Evolutionary conservation across 2,329 filamentous ascomycete species (phyloP).

Genomic region (Epicoccum sorghinum): DNA sequence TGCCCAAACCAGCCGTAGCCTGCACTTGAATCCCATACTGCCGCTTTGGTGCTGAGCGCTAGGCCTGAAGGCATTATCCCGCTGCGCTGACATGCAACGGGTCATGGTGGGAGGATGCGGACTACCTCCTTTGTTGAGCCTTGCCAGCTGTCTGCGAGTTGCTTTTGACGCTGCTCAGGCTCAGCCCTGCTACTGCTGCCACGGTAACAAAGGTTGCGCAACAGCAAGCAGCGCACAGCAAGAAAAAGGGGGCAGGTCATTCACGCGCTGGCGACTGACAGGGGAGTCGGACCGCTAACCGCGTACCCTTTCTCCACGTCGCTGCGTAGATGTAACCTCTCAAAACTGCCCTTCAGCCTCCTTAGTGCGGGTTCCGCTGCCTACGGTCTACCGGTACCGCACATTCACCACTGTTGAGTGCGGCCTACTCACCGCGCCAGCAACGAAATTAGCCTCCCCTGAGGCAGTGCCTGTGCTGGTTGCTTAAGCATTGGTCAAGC

Average conservation of each 20-base stretch:
- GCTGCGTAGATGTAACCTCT: conserved; percentile 27
- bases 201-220: conserved; percentile 1
- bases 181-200: conserved; percentile 4
- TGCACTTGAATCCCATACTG: conserved; percentile 31
- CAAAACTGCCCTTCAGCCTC: conserved; percentile 16
- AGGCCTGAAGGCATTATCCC: conserved; percentile 7
- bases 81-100: conserved; percentile 16
- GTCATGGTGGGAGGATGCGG: conserved; percentile 21
- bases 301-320: conserved; percentile 26
- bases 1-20: conserved; percentile 20
- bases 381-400: conserved; percentile 9
- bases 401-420: conserved; percentile 20
- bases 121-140: conserved; percentile 1
- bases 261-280: conserved; percentile 24
- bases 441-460: conserved; percentile 42
- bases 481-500: conserved; percentile 45
- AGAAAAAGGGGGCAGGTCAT: conserved; percentile 7
- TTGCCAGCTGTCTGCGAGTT: background rate
- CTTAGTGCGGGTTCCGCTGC: conserved; percentile 29
- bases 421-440: conserved; percentile 18
- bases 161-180: conserved; percentile 1
- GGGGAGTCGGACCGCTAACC: conserved; percentile 30
- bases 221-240: too few relatives aligned
- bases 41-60: conserved; percentile 25
- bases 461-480: conserved; percentile 35